phyloP scores from a whole-genome alignment of 305 asterid genomes.

The Ruellia speciosa region DNA sequence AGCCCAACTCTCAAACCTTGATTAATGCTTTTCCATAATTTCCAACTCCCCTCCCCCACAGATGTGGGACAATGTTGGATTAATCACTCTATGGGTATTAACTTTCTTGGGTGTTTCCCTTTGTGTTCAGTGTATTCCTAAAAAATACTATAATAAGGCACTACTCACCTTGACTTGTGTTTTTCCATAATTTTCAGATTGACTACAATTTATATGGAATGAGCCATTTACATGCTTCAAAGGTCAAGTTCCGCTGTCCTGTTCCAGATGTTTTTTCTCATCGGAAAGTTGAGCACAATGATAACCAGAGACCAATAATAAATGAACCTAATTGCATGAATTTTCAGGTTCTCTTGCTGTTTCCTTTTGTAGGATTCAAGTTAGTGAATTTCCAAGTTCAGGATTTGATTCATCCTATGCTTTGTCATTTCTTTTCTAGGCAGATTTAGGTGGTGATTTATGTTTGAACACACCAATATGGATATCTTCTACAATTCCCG shows the following conservation, averaged over 20 bases:
- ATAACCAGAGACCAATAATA: conserved; percentile 26
- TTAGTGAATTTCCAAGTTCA: conserved; percentile 18
- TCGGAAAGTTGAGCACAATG: conserved; percentile 29
- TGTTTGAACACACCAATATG: conserved; percentile 42
- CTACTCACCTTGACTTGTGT: conserved; percentile 6
- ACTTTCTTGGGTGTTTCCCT: background rate
- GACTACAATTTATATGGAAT: conserved; percentile 92
- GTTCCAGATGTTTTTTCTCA: conserved; percentile 55
- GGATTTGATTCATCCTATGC: conserved; percentile 18
- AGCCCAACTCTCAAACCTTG: too few relatives aligned
- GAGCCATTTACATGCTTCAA: conserved; percentile 85
- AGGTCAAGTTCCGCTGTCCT: conserved; percentile 80
- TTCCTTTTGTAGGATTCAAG: conserved; percentile 16
- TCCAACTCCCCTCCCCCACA: too few relatives aligned
- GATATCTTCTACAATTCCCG: conserved; percentile 78
- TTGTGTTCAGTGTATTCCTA: background rate
- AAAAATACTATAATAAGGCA: conserved; percentile 14
- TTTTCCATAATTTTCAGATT: conserved; percentile 41
- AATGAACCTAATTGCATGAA: conserved; percentile 31
- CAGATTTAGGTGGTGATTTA: conserved; percentile 39
- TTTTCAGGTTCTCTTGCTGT: conserved; percentile 38
- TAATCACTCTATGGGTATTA: too few relatives aligned
- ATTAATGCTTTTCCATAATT: too few relatives aligned
- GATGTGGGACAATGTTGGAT: too few relatives aligned
- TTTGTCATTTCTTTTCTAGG: conserved; percentile 42